A percentile compares a stretch with the other conserved stretches of the same genome.
Evolutionary conservation across 805 yeast genomes (phyloP).

Genomic region (Zygosaccharomyces rouxii): DNA sequence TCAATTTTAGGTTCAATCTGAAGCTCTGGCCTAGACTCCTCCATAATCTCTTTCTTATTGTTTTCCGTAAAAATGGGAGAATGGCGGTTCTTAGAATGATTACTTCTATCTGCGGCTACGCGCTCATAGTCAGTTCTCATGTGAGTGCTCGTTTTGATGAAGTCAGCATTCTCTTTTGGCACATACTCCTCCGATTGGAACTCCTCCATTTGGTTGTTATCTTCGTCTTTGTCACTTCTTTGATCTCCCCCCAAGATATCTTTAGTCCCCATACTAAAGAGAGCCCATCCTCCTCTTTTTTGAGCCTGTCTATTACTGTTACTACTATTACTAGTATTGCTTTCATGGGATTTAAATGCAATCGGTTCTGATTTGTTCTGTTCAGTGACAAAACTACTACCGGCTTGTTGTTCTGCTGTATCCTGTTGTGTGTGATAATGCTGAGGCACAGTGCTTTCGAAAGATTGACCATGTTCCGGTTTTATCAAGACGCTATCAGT

Average conservation of each 20-base stretch:
- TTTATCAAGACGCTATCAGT: slow-evolving; percentile 14
- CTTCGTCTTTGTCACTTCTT: slow-evolving; percentile 2
- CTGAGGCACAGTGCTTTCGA: neutral
- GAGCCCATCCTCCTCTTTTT: slow-evolving; percentile 20
- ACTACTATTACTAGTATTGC: neutral
- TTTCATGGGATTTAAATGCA: neutral
- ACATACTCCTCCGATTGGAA: neutral
- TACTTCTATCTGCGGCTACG: slow-evolving; percentile 18
- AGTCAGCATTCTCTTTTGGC: slow-evolving; percentile 8
- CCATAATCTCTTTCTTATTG: slow-evolving; percentile 1
- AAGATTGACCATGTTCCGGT: slow-evolving; percentile 9
- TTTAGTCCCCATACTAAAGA: slow-evolving; percentile 14
- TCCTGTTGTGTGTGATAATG: neutral
- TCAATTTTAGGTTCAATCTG: neutral
- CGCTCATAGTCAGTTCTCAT: slow-evolving; percentile 10
- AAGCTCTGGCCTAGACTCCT: neutral
- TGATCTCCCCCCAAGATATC: slow-evolving; percentile 9
- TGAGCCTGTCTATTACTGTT: slow-evolving; percentile 8
- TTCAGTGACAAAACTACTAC: neutral
- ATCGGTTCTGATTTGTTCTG: neutral
- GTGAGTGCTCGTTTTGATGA: slow-evolving; percentile 10
- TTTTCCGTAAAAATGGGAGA: slow-evolving; percentile 19
- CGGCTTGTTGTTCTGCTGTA: neutral
- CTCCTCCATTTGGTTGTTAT: neutral
- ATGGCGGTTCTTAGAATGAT: slow-evolving; percentile 39